These are phyloP conservation scores for Puccinia coronata DNA, from an alignment of 1,284 basidiomycete species.

Conservation along the genomic window DNA sequence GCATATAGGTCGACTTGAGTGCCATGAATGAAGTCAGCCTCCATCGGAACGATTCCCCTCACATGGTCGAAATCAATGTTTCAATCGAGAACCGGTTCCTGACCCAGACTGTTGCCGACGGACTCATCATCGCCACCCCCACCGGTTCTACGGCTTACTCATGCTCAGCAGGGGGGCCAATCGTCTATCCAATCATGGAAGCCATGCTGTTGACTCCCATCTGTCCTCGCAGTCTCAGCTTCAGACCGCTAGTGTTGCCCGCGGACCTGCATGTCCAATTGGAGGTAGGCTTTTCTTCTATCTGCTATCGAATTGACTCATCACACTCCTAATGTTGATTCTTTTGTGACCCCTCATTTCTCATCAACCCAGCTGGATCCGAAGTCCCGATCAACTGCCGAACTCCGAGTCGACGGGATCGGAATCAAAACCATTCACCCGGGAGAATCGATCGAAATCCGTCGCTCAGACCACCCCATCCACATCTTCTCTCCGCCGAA, in stretches of 20 bases:
- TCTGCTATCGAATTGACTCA: conserved; percentile 26
- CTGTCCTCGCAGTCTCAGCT: conserved; percentile 87
- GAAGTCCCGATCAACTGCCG: conserved; percentile 78
- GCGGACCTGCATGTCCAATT: conserved; percentile 76
- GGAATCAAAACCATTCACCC: conserved; percentile 75
- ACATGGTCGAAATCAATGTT: conserved; percentile 89
- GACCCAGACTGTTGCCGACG: conserved; percentile 92
- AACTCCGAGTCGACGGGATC: conserved; percentile 89
- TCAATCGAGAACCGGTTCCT: conserved; percentile 94
- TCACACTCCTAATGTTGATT: neutral
- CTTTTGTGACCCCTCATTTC: conserved; percentile 23
- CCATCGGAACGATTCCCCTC: conserved; percentile 85
- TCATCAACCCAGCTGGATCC: conserved; percentile 70
- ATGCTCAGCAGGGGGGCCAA: conserved; percentile 90
- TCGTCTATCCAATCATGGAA: conserved; percentile 88
- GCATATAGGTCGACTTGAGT: conserved; percentile 62
- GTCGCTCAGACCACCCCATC: conserved; percentile 82
- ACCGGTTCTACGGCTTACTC: conserved; percentile 97
- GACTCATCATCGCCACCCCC: conserved; percentile 89
- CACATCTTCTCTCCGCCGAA: conserved; percentile 66
- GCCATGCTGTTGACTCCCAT: conserved; percentile 91
- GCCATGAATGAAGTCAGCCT: conserved; percentile 97
- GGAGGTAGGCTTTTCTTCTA: conserved; percentile 64
- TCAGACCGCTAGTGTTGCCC: conserved; percentile 87
- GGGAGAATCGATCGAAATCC: conserved; percentile 80